Evolutionary conservation across 306 rosid species (phyloP).

Genomic region (Gillenia trifoliata): DNA sequence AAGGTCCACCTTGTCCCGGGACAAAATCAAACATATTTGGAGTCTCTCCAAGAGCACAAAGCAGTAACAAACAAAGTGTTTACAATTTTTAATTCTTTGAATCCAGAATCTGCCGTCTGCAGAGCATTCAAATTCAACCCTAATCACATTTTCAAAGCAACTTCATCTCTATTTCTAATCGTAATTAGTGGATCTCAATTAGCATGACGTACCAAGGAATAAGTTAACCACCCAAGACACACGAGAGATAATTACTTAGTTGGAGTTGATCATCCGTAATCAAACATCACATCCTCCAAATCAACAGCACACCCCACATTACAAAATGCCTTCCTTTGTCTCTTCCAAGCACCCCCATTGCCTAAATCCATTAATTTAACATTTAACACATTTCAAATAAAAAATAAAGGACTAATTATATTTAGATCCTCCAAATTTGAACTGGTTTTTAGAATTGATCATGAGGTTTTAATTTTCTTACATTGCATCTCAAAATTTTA

Average conservation of each 20-base stretch:
- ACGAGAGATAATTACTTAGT: slow-evolving; percentile 31
- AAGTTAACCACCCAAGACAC: slow-evolving; percentile 46
- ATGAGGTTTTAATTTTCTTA: too few species aligned
- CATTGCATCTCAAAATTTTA: too few species aligned
- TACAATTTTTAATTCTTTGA: slow-evolving; percentile 15
- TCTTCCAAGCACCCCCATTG: slow-evolving; percentile 19
- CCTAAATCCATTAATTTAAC: slow-evolving; percentile 30
- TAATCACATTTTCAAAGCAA: slow-evolving; percentile 23
- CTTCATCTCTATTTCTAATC: slow-evolving; percentile 29
- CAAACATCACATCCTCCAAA: slow-evolving; percentile 77
- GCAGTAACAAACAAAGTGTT: slow-evolving; percentile 24
- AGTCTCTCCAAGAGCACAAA: slow-evolving; percentile 1
- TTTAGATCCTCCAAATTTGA: too few species aligned
- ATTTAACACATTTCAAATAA: too few species aligned
- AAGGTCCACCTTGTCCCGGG: background rate
- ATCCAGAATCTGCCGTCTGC: slow-evolving; percentile 51
- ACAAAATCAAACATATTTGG: slow-evolving; percentile 4
- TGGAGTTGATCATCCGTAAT: slow-evolving; percentile 25
- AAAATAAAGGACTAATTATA: too few species aligned
- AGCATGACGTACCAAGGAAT: slow-evolving; percentile 35
- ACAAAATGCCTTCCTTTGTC: slow-evolving; percentile 74
- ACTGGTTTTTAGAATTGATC: too few species aligned
- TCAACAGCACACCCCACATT: slow-evolving; percentile 57
- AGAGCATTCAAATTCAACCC: slow-evolving; percentile 27
- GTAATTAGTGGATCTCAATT: slow-evolving; percentile 24